Percentiles rank a stretch among this genome's conserved stretches.
phyloP scores from a whole-genome alignment of 345 rosid species.

The Mangifera indica region DNA sequence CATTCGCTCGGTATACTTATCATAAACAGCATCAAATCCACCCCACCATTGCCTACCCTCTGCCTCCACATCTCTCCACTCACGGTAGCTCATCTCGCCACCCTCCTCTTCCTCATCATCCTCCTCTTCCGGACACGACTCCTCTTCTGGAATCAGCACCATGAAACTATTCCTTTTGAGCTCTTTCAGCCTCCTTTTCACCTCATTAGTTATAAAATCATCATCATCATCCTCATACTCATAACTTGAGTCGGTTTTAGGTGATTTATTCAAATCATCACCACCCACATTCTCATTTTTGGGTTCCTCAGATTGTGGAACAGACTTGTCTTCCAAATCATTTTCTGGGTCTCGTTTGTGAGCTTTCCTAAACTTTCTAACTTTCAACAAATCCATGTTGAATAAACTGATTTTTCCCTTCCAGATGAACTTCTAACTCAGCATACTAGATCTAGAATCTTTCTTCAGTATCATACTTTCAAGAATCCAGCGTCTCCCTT shows the following conservation, averaged over 20 bases:
- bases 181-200: constrained; percentile 86
- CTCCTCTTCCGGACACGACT: constrained; percentile 60
- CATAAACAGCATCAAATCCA: constrained; percentile 87
- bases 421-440: neutral
- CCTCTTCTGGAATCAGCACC: constrained; percentile 93
- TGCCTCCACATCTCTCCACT: constrained; percentile 92
- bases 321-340: constrained; percentile 48
- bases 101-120: constrained; percentile 53
- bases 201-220: constrained; percentile 90
- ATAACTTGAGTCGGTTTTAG: constrained; percentile 28
- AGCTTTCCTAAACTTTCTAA: constrained; percentile 62
- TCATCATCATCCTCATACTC: constrained; percentile 83
- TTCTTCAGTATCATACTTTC: constrained; percentile 21
- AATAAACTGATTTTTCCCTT: constrained; percentile 15
- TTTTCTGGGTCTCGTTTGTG: constrained; percentile 44
- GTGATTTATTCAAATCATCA: constrained; percentile 36
- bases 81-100: constrained; percentile 58
- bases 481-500: constrained; percentile 13
- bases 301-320: constrained; percentile 41
- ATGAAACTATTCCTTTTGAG: constrained; percentile 87
- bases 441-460: constrained; percentile 4
- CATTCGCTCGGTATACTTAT: constrained; percentile 85
- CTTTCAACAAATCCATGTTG: constrained; percentile 77
- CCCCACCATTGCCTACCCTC: constrained; percentile 96
- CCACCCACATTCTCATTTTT: constrained; percentile 37